These are phyloP conservation scores for Jaenimonas drosophilae DNA, from an alignment of 208 protist genomes.

Conservation along the genomic window DNA sequence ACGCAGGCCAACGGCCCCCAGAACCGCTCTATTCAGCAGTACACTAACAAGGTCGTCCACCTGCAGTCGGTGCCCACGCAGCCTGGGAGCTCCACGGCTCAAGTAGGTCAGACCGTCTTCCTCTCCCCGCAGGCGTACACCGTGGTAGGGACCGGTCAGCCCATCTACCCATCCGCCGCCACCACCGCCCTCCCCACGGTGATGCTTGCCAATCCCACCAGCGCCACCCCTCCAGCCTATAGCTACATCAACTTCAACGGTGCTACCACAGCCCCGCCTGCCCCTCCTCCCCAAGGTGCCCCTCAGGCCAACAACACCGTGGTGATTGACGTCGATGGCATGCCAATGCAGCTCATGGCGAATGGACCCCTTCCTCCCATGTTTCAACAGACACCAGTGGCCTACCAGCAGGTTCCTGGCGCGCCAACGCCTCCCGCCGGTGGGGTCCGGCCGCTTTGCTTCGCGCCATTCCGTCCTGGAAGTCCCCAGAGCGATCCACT, in stretches of 20 bases:
- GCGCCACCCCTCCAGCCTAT: not conserved
- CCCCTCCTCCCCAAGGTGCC: too few relatives aligned
- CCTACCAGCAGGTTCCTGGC: not conserved
- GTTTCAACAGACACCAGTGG: constrained; percentile 5
- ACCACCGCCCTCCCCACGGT: constrained; percentile 7
- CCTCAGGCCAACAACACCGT: too few relatives aligned
- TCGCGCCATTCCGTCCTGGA: constrained; percentile 13
- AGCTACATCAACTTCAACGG: constrained; percentile 3
- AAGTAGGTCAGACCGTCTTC: constrained; percentile 1
- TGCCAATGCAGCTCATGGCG: constrained; percentile 15
- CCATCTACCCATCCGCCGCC: constrained; percentile 8
- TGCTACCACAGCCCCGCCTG: too few relatives aligned
- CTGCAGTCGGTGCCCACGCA: constrained; percentile 6
- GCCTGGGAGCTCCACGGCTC: not conserved
- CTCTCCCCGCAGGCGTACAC: constrained; percentile 8
- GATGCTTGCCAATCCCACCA: constrained; percentile 4
- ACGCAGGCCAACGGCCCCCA: constrained; percentile 33
- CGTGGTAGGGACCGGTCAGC: constrained; percentile 10
- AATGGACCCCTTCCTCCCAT: constrained; percentile 2
- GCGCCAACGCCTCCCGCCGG: constrained; percentile 1
- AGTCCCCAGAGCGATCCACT: constrained; percentile 11
- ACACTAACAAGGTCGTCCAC: constrained; percentile 11
- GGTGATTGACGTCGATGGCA: constrained; percentile 13
- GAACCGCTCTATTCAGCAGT: constrained; percentile 11
- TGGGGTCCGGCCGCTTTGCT: constrained; percentile 13